Evolutionary conservation across 2,329 filamentous ascomycete genomes (phyloP).

Genomic region (Beauveria sp.): DNA sequence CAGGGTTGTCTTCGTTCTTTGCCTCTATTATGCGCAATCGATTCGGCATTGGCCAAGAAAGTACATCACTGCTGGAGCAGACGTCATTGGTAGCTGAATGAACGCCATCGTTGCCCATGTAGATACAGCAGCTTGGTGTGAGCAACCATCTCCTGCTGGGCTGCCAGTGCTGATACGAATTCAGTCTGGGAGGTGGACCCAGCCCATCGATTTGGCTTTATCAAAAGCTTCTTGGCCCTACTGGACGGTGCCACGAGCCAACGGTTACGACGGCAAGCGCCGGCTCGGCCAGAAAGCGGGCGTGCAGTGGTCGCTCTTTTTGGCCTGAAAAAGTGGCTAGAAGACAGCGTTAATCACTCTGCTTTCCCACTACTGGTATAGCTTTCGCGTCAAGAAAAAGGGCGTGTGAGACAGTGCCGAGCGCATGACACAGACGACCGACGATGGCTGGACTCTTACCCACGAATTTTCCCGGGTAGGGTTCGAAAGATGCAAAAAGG

Average conservation of each 20-base stretch:
- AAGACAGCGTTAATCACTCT: constrained; percentile 26
- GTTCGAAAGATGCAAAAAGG: constrained; percentile 25
- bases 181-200: constrained; percentile 33
- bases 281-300: constrained; percentile 49
- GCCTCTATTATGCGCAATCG: constrained; percentile 48
- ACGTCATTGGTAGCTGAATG: constrained; percentile 30
- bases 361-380: constrained; percentile 30
- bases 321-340: constrained; percentile 31
- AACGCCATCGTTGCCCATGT: constrained; percentile 22
- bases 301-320: constrained; percentile 42
- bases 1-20: constrained; percentile 54
- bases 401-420: constrained; percentile 56
- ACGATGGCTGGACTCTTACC: constrained; percentile 51
- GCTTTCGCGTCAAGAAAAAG: constrained; percentile 50
- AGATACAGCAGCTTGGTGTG: constrained; percentile 32
- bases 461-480: constrained; percentile 38
- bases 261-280: constrained; percentile 47
- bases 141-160: constrained; percentile 40
- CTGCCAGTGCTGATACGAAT: constrained; percentile 49
- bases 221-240: constrained; percentile 30
- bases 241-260: constrained; percentile 47
- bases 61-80: not conserved
- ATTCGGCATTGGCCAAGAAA: constrained; percentile 39
- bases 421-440: constrained; percentile 47
- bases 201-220: constrained; percentile 41